Conservation (phyloP, 345 rosid species). For the Ceriops tagal region DNA sequence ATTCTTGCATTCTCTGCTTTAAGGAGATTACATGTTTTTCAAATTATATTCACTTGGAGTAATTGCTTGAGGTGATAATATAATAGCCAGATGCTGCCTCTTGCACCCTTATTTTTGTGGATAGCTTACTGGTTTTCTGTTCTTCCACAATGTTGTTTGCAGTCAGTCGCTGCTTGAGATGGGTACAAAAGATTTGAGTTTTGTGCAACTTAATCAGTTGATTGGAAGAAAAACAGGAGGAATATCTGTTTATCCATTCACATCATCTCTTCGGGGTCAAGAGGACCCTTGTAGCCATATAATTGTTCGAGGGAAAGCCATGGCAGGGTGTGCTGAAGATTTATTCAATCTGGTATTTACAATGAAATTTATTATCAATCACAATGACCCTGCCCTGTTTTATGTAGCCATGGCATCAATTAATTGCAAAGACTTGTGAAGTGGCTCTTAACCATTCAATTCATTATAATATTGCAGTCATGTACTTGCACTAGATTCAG, state of each 20-base stretch:
- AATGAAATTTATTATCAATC: constrained; percentile 1
- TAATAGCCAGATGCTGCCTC: background rate
- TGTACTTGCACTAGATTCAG: background rate
- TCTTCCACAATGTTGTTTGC: constrained; percentile 21
- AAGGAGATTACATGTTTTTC: background rate
- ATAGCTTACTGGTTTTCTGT: background rate
- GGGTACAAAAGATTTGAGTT: constrained; percentile 88
- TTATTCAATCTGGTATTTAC: constrained; percentile 72
- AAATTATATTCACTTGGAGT: background rate
- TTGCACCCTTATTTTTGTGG: background rate
- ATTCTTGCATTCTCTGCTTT: background rate
- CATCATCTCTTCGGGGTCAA: constrained; percentile 74
- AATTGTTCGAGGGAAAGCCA: constrained; percentile 91
- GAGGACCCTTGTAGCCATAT: constrained; percentile 77
- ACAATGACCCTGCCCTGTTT: background rate
- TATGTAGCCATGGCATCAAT: background rate
- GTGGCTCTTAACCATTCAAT: background rate
- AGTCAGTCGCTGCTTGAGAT: constrained; percentile 95
- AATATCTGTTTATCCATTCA: constrained; percentile 87
- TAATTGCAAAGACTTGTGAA: constrained; percentile 6
- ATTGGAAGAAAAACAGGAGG: constrained; percentile 99
- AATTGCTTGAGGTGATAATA: background rate
- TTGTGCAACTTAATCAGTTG: constrained; percentile 95
- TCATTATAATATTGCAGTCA: background rate
- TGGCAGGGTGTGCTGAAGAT: constrained; percentile 90